These are phyloP conservation scores for Chaetoscypha palmicola DNA, from an alignment of 2,329 filamentous ascomycete genomes.

Conservation along the genomic window DNA sequence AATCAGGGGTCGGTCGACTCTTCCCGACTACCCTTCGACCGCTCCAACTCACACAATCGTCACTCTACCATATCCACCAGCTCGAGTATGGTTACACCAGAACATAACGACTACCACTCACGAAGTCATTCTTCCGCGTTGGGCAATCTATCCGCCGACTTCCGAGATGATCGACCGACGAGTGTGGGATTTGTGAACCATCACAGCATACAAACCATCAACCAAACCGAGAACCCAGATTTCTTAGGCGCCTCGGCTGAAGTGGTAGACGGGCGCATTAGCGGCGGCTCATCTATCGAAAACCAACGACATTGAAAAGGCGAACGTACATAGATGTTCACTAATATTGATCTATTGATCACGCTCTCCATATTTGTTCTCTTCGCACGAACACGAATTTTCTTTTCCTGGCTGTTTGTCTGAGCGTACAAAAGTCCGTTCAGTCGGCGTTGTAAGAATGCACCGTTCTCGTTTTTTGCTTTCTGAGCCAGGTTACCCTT, in stretches of 20 bases:
- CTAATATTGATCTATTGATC: not conserved
- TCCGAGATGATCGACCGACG: slow-evolving; percentile 42
- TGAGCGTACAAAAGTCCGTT: not conserved
- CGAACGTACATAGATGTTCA: not conserved
- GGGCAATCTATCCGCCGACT: slow-evolving; percentile 29
- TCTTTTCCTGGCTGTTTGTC: not conserved
- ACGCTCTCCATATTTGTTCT: not conserved
- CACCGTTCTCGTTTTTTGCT: no score
- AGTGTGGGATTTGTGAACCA: slow-evolving; percentile 52
- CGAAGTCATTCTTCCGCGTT: slow-evolving; percentile 17
- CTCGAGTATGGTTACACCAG: slow-evolving; percentile 43
- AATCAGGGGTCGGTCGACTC: slow-evolving; percentile 24
- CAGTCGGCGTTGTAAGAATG: not conserved
- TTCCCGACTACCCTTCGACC: slow-evolving; percentile 49
- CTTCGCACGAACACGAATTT: slow-evolving; percentile 3
- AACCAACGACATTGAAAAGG: slow-evolving; percentile 11
- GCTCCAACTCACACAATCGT: slow-evolving; percentile 46
- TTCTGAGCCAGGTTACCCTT: no score
- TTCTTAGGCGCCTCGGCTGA: slow-evolving; percentile 50
- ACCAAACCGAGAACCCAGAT: slow-evolving; percentile 41
- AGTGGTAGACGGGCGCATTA: slow-evolving; percentile 40
- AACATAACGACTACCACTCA: slow-evolving; percentile 41
- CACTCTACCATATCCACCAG: slow-evolving; percentile 44
- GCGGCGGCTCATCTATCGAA: slow-evolving; percentile 21
- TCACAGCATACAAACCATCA: slow-evolving; percentile 49